Percentiles rank a stretch among this genome's conserved stretches.
phyloP scores from a whole-genome alignment of 805 yeast species.

The Lachancea mirantina region DNA sequence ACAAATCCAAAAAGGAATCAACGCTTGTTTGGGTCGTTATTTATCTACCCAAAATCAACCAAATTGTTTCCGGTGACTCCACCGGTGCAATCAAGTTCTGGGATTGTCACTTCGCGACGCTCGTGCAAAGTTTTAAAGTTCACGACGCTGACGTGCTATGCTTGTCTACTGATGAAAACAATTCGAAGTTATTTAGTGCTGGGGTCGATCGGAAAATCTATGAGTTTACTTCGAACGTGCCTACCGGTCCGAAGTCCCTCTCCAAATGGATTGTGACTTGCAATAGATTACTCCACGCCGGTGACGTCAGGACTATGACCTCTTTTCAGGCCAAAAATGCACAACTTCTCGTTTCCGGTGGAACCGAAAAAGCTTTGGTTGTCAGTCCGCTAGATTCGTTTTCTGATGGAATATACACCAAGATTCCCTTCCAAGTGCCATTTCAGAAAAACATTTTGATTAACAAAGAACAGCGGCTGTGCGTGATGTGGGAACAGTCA shows the following conservation, averaged over 20 bases:
- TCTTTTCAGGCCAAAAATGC: constrained; percentile 62
- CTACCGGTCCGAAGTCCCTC: constrained; percentile 11
- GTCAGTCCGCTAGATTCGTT: constrained; percentile 61
- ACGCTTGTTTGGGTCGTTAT: constrained; percentile 86
- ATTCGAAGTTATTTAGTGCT: constrained; percentile 68
- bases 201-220: constrained; percentile 92
- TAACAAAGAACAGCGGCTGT: constrained; percentile 41
- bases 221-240: constrained; percentile 42
- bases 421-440: constrained; percentile 56
- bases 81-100: constrained; percentile 91
- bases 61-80: constrained; percentile 92
- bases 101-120: constrained; percentile 72
- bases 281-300: constrained; percentile 76
- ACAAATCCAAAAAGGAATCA: constrained; percentile 75
- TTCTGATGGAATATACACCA: constrained; percentile 60
- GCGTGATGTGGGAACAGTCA: constrained; percentile 79
- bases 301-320: constrained; percentile 73
- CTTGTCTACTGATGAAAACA: constrained; percentile 51
- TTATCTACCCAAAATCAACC: constrained; percentile 54
- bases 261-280: constrained; percentile 68
- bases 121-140: constrained; percentile 70
- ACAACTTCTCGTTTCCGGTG: constrained; percentile 71
- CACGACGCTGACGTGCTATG: constrained; percentile 91
- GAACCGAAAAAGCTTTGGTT: constrained; percentile 65
- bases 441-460: constrained; percentile 45